phyloP scores from a whole-genome alignment of 2,329 filamentous ascomycete species.

The Calonectria ilicicola region DNA sequence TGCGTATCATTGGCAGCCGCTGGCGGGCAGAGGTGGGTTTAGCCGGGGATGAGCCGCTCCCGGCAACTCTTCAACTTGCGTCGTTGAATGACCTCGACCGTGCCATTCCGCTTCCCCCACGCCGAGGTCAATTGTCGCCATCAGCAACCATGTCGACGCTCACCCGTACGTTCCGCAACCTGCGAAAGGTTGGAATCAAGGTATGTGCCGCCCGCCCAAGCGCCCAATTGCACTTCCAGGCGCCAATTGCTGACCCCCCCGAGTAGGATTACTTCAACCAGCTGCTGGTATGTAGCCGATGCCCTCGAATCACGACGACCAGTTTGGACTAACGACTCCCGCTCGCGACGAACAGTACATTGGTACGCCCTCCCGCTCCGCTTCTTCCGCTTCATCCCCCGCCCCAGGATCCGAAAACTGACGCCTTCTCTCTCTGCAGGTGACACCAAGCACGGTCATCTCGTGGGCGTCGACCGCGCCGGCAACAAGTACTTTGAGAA shows the following conservation, averaged over 20 bases:
- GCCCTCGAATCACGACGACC: conserved; percentile 33
- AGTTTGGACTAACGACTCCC: conserved; percentile 39
- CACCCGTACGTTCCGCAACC: conserved; percentile 84
- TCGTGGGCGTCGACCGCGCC: conserved; percentile 87
- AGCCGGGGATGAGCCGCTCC: conserved; percentile 48
- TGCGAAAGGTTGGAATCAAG: conserved; percentile 90
- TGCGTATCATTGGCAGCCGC: conserved; percentile 39
- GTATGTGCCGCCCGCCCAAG: conserved; percentile 57
- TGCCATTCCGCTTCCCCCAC: conserved; percentile 24
- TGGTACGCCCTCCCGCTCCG: conserved; percentile 52
- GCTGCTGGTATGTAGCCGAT: conserved; percentile 79
- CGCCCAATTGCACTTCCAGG: conserved; percentile 4
- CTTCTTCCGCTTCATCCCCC: background rate
- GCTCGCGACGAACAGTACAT: conserved; percentile 61
- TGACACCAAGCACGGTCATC: conserved; percentile 93
- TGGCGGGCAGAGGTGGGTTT: background rate
- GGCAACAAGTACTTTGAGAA: conserved; percentile 99
- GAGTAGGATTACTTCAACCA: conserved; percentile 89
- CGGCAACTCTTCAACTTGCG: conserved; percentile 38
- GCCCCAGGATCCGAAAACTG: conserved; percentile 12
- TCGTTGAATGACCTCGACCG: conserved; percentile 25
- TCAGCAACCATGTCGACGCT: conserved; percentile 86
- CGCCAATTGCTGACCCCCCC: conserved; percentile 30
- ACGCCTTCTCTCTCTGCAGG: conserved; percentile 62
- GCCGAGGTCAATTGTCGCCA: conserved; percentile 44